These are phyloP conservation scores for Thuja plicata DNA, from an alignment of 83 land plant genomes.

Conservation along the genomic window DNA sequence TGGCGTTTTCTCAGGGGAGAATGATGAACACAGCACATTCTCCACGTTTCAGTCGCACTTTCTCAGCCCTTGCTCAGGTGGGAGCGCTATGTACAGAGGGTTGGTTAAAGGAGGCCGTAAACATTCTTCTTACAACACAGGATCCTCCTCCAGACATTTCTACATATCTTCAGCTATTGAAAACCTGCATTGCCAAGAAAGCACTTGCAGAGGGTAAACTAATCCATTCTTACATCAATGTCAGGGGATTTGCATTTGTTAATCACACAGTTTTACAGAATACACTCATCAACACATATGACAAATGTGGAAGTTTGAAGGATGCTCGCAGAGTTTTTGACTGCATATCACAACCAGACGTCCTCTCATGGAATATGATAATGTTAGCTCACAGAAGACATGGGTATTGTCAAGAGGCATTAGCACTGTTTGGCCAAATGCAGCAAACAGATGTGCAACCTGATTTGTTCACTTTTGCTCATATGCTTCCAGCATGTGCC, in stretches of 20 bases:
- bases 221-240: constrained; percentile 36
- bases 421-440: background rate
- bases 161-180: background rate
- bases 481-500: background rate
- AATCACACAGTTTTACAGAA: constrained; percentile 22
- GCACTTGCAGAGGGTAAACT: constrained; percentile 21
- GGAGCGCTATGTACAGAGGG: background rate
- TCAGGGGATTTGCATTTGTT: constrained; percentile 16
- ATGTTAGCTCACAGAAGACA: background rate
- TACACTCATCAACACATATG: constrained; percentile 42
- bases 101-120: background rate
- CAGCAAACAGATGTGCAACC: background rate
- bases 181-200: background rate
- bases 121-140: background rate
- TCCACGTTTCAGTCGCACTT: too few species aligned
- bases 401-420: background rate
- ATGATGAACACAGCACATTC: too few species aligned
- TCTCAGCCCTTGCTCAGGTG: too few species aligned
- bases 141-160: background rate
- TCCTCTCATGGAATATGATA: constrained; percentile 23
- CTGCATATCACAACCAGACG: constrained; percentile 29
- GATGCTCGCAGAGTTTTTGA: constrained; percentile 45
- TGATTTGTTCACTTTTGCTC: background rate
- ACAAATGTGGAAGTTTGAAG: constrained; percentile 9
- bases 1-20: too few species aligned